Conservation (phyloP, 2,329 filamentous ascomycete genomes). For the Neofusicoccum sp. region DNA sequence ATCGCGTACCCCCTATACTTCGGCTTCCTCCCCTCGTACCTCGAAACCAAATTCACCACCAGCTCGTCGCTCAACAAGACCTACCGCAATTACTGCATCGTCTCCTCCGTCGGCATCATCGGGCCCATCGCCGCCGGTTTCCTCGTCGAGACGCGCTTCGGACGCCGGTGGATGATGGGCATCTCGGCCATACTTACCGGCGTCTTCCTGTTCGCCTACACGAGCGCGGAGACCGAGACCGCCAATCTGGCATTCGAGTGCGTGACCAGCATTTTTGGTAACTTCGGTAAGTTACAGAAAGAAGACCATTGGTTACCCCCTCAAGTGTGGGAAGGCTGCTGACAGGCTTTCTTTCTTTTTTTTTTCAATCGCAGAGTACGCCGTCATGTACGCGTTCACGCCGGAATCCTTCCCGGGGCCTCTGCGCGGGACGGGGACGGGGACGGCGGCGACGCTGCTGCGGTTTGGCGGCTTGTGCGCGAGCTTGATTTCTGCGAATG, state of each 20-base stretch:
- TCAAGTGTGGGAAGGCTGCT: too few relatives aligned
- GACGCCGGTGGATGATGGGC: conserved; percentile 47
- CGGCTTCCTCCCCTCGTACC: conserved; percentile 48
- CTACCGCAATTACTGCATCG: conserved; percentile 21
- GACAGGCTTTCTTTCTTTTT: not conserved
- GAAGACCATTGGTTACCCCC: not conserved
- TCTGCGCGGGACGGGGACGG: conserved; percentile 54
- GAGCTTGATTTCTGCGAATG: conserved; percentile 45
- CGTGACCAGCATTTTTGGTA: conserved; percentile 48
- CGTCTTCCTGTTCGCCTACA: conserved; percentile 49
- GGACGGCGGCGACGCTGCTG: conserved; percentile 45
- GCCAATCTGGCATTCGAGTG: conserved; percentile 35
- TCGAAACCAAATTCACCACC: conserved; percentile 37
- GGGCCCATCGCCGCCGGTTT: conserved; percentile 45
- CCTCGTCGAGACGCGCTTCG: conserved; percentile 42
- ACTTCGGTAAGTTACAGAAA: conserved; percentile 24
- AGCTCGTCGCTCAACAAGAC: conserved; percentile 4
- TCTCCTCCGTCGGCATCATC: conserved; percentile 37
- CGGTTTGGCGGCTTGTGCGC: conserved; percentile 42
- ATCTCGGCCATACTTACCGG: conserved; percentile 46
- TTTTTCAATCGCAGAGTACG: conserved; percentile 39
- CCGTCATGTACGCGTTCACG: conserved; percentile 48
- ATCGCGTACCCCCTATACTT: conserved; percentile 50
- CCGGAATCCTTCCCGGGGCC: conserved; percentile 59
- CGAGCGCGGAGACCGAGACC: conserved; percentile 40